A percentile compares a stretch with the other conserved stretches of the same genome.
Conservation (phyloP, 140 eudicot genomes). For the Anethum foeniculum region DNA sequence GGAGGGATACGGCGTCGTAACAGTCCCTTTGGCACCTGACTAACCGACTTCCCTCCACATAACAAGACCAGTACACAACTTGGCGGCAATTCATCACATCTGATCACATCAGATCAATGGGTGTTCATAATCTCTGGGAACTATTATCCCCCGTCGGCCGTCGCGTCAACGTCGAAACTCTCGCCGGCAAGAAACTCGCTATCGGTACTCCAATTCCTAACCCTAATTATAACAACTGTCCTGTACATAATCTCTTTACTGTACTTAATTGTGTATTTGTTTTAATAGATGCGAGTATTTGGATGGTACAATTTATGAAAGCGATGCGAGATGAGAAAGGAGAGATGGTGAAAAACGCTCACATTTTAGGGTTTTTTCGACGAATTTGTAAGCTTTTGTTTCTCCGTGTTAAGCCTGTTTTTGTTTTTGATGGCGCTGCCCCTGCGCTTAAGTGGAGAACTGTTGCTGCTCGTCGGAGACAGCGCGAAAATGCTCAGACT, state of each 20-base stretch:
- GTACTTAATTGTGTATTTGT: neutral
- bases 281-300: slow-evolving; percentile 78
- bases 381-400: slow-evolving; percentile 80
- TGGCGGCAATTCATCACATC: slow-evolving; percentile 6
- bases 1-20: neutral
- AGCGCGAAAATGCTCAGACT: slow-evolving; percentile 84
- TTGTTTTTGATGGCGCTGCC: slow-evolving; percentile 78
- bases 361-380: slow-evolving; percentile 76
- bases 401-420: slow-evolving; percentile 73
- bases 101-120: slow-evolving; percentile 33
- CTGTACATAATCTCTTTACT: neutral
- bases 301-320: slow-evolving; percentile 95
- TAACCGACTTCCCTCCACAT: neutral
- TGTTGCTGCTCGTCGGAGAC: slow-evolving; percentile 73
- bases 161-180: slow-evolving; percentile 90
- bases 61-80: neutral
- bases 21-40: neutral
- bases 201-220: slow-evolving; percentile 42
- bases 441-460: slow-evolving; percentile 83
- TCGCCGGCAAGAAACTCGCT: slow-evolving; percentile 81
- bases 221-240: slow-evolving; percentile 11
- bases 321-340: slow-evolving; percentile 95
- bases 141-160: slow-evolving; percentile 91
- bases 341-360: slow-evolving; percentile 91
- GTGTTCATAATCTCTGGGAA: slow-evolving; percentile 90